Conservation (phyloP, 495 filamentous ascomycete genomes). For the Tuber melanosporum region DNA sequence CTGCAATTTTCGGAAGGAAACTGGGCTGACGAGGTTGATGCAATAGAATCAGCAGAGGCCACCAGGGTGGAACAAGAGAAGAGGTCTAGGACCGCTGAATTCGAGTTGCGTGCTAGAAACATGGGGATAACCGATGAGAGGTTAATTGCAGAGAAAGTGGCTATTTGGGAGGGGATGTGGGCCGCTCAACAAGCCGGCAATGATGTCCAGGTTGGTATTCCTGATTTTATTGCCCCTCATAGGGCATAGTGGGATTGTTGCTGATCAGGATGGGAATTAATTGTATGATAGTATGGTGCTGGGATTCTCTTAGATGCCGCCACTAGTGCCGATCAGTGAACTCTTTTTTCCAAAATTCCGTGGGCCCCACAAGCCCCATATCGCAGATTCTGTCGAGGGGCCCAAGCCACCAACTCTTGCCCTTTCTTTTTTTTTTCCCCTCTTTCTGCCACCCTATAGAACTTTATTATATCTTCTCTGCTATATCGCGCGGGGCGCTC, state of each 20-base stretch:
- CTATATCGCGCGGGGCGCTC: too few relatives aligned
- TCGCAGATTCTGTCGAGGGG: neutral
- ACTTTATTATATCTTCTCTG: too few relatives aligned
- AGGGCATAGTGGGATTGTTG: neutral
- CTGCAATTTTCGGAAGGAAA: too few relatives aligned
- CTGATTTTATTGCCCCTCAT: neutral
- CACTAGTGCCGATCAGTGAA: neutral
- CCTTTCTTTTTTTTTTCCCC: too few relatives aligned
- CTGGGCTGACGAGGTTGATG: neutral
- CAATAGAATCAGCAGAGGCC: neutral
- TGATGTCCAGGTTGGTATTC: neutral
- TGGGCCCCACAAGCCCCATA: neutral
- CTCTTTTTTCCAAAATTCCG: too few relatives aligned
- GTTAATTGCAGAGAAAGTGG: neutral
- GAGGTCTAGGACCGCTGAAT: neutral
- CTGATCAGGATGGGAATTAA: neutral
- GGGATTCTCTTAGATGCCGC: neutral
- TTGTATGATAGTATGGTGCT: neutral
- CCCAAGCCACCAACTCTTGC: too few relatives aligned
- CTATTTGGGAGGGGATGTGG: neutral
- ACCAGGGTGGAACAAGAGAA: neutral
- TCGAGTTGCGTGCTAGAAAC: neutral
- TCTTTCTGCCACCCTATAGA: too few relatives aligned
- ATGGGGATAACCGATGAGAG: neutral
- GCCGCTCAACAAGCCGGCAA: neutral